Percentiles rank a stretch among this genome's conserved stretches.
phyloP scores from a whole-genome alignment of 495 filamentous ascomycete species.

The Patellaria atrata region DNA sequence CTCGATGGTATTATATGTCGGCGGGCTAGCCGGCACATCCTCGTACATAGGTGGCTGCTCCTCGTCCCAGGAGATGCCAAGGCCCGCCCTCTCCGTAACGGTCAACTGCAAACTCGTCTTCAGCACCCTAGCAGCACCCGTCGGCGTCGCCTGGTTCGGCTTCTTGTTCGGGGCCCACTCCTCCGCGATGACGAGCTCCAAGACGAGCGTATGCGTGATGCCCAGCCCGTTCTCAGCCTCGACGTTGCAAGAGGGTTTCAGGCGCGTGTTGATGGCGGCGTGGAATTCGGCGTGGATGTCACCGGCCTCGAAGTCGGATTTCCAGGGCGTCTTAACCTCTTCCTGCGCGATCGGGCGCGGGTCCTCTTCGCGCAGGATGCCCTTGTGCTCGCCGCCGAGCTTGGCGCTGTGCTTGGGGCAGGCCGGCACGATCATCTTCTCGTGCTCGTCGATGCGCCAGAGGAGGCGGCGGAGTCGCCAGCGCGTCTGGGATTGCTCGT shows the following conservation, averaged over 20 bases:
- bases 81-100: constrained; percentile 68
- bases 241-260: constrained; percentile 62
- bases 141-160: constrained; percentile 60
- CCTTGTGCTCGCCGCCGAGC: constrained; percentile 57
- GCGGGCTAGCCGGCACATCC: constrained; percentile 80
- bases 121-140: constrained; percentile 78
- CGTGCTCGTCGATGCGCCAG: constrained; percentile 84
- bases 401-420: constrained; percentile 66
- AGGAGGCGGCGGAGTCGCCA: constrained; percentile 83
- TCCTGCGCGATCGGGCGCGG: constrained; percentile 57
- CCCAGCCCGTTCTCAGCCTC: constrained; percentile 63
- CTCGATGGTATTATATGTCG: constrained; percentile 47
- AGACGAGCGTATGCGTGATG: constrained; percentile 68
- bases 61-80: constrained; percentile 95
- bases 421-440: constrained; percentile 64
- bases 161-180: constrained; percentile 67
- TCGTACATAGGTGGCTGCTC: constrained; percentile 91
- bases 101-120: constrained; percentile 78
- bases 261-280: constrained; percentile 45
- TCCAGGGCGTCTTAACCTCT: constrained; percentile 83
- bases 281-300: constrained; percentile 72
- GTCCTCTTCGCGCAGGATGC: constrained; percentile 63
- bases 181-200: constrained; percentile 90
- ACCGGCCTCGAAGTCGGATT: constrained; percentile 53
- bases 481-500: constrained; percentile 46